Evolutionary conservation across 805 yeast genomes (phyloP).

Genomic region (Saccharomycopsis fermentans): DNA sequence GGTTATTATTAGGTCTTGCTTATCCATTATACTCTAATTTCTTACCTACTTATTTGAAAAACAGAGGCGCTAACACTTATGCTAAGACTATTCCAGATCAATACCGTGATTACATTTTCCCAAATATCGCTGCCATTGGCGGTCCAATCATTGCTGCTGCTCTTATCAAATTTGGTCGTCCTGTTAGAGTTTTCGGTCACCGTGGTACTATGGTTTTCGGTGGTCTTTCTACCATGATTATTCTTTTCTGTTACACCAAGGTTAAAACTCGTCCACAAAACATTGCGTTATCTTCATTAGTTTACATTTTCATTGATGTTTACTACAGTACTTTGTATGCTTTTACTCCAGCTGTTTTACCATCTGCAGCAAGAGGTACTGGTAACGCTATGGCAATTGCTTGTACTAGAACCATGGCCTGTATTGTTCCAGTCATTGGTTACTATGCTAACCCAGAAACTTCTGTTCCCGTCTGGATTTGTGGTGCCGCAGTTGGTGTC

Average conservation of each 20-base stretch:
- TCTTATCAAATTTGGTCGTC: slow-evolving; percentile 11
- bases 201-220: slow-evolving; percentile 46
- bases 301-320: slow-evolving; percentile 38
- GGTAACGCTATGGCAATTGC: slow-evolving; percentile 54
- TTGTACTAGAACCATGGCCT: slow-evolving; percentile 41
- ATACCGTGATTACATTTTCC: slow-evolving; percentile 38
- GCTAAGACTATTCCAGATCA: slow-evolving; percentile 30
- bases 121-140: slow-evolving; percentile 36
- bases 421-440: slow-evolving; percentile 47
- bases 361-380: slow-evolving; percentile 43
- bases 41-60: slow-evolving; percentile 40
- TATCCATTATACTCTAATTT: slow-evolving; percentile 48
- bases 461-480: slow-evolving; percentile 50
- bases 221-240: slow-evolving; percentile 40
- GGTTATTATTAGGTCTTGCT: slow-evolving; percentile 52
- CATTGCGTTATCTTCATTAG: slow-evolving; percentile 35
- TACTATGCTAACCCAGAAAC: slow-evolving; percentile 36
- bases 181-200: slow-evolving; percentile 29
- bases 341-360: slow-evolving; percentile 57
- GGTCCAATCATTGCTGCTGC: slow-evolving; percentile 46
- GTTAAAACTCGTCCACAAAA: slow-evolving; percentile 44
- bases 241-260: slow-evolving; percentile 52
- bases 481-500: slow-evolving; percentile 42
- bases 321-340: slow-evolving; percentile 55
- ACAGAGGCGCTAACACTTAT: slow-evolving; percentile 37